Base-by-base conservation (phyloP, 768 basidiomycete genomes). In the Psilocybe tampanensis region DNA sequence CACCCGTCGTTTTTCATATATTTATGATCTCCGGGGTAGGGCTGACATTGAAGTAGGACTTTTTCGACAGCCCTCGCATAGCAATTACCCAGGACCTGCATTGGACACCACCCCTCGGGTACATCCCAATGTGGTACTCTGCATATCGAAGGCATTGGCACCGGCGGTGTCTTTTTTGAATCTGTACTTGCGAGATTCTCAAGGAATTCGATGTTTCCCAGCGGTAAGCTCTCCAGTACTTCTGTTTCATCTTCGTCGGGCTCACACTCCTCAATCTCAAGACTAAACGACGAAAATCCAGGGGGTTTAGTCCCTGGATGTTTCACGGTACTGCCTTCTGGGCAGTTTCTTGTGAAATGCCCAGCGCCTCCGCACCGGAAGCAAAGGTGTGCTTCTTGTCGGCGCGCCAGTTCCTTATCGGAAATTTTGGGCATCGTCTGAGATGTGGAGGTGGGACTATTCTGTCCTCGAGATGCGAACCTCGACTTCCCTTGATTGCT, bases 321-420 rank as follows among this genome's bases (percentile, higher is more conserved):
- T 18, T 45, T 45, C 1, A 67, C 58, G 1, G 48, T 55, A 18
- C 60, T 68, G 2, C 55, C 59, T 19, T 63, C 45, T 8, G 70
- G 71, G 44, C 72, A 76, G 39, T 74, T 66, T 0, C 69, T 21
- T 5, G 66, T 59, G 11, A 69, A 54, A 56, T 75, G 72, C 1
- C 71, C 69, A 0, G 54, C 11, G 41, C 68, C 60, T 9, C 64
- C 54, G 55, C 72, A 75, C 9, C 48, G 55, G 39, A 69, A 74
- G 57, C 74, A 75, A 5, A 62, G 54, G 0, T 68, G 68, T 34
- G 64, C 60, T 4, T 62, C 2, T 56, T 33, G 8, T 60, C 53
- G 1, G 53, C 39, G 26, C 41, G 47, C 41, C 62, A 63, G n/a
- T n/a, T n/a, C n/a, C 15, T 65, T 63, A 23, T 56, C 56, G 29